These are phyloP conservation scores for Paxillus ammoniavirescens DNA, from an alignment of 768 basidiomycete species.

Conservation along the genomic window DNA sequence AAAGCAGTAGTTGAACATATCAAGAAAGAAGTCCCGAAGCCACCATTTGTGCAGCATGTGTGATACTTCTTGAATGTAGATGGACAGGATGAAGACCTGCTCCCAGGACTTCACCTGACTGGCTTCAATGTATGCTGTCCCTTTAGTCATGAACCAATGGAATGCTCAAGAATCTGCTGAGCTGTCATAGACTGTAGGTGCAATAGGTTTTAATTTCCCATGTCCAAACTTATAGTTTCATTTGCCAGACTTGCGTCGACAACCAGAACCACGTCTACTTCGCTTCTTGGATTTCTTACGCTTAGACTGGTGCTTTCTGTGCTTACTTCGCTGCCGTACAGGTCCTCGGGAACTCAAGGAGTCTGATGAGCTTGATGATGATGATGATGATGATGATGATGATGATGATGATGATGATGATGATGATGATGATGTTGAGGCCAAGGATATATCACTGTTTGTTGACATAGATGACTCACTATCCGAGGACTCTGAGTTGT, in stretches of 20 bases:
- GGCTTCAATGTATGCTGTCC: slow-evolving; percentile 18
- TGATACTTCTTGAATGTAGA: slow-evolving; percentile 24
- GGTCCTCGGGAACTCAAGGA: too few species aligned
- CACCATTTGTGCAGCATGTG: slow-evolving; percentile 17
- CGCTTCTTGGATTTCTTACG: background rate
- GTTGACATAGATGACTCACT: background rate
- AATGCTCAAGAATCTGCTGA: slow-evolving; percentile 4
- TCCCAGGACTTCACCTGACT: too few species aligned
- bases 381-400: too few species aligned
- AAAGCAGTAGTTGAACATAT: slow-evolving; percentile 35
- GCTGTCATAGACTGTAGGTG: slow-evolving; percentile 16
- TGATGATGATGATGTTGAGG: too few species aligned
- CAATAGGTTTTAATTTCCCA: too few species aligned
- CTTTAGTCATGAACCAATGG: slow-evolving; percentile 13
- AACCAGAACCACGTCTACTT: too few species aligned
- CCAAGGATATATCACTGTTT: too few species aligned
- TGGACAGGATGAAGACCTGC: too few species aligned
- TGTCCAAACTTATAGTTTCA: slow-evolving; percentile 13
- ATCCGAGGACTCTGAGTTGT: background rate
- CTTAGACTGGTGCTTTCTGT: too few species aligned
- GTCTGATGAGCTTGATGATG: too few species aligned
- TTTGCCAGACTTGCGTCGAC: background rate
- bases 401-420: too few species aligned
- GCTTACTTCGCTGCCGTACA: too few species aligned
- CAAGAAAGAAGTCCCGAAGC: slow-evolving; percentile 25